phyloP scores from a whole-genome alignment of 1,139 yeast genomes.

The Scheffersomyces insectosa region DNA sequence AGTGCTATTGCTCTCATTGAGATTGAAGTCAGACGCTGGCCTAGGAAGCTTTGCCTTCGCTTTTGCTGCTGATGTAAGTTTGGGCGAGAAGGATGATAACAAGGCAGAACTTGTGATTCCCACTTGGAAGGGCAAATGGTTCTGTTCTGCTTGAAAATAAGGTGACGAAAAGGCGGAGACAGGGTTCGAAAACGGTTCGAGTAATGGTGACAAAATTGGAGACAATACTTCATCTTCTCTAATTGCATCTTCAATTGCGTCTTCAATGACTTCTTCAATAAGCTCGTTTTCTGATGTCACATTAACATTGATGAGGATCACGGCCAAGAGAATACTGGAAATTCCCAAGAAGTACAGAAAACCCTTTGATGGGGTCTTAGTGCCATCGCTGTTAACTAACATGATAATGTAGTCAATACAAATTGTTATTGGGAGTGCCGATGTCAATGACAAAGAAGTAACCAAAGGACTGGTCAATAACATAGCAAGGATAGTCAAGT shows the following conservation, averaged over 20 bases:
- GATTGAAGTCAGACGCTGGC: constrained; percentile 15
- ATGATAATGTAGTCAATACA: constrained; percentile 43
- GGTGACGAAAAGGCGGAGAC: constrained; percentile 7
- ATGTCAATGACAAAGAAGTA: constrained; percentile 51
- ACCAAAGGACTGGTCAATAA: constrained; percentile 55
- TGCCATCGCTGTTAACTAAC: constrained; percentile 19
- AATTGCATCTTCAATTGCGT: constrained; percentile 50
- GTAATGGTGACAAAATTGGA: constrained; percentile 48
- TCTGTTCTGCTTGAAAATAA: constrained; percentile 1
- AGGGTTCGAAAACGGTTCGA: constrained; percentile 11
- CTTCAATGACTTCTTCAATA: constrained; percentile 50
- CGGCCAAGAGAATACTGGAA: constrained; percentile 45
- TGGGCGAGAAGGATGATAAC: constrained; percentile 12
- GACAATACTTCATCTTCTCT: constrained; percentile 45
- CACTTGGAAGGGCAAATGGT: constrained; percentile 2
- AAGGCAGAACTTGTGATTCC: constrained; percentile 8
- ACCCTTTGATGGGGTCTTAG: constrained; percentile 24
- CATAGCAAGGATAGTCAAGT: constrained; percentile 50
- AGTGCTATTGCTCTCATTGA: constrained; percentile 12
- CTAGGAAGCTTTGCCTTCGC: constrained; percentile 7
- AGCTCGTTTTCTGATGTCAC: constrained; percentile 45
- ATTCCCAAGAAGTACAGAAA: constrained; percentile 47
- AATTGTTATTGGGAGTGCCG: constrained; percentile 55
- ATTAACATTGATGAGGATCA: constrained; percentile 46
- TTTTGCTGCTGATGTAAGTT: constrained; percentile 2